Evolutionary conservation across 2,329 filamentous ascomycete genomes (phyloP), one percentile per base, ranked within the genome.

Genomic region (Pseudogymnoascus sp.): DNA sequence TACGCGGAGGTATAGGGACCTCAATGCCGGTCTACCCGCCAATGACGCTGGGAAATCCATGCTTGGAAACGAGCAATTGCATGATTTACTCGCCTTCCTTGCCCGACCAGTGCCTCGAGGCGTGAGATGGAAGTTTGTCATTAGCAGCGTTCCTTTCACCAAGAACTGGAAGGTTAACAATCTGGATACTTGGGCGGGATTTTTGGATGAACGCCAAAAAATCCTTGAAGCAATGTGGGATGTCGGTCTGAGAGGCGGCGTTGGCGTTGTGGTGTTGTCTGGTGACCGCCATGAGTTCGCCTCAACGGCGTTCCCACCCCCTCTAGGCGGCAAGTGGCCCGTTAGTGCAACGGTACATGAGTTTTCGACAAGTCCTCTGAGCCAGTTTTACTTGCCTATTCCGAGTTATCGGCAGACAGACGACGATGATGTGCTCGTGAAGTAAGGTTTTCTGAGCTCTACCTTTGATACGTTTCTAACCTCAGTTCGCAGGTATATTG

Each of bases 251-350:
- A 75, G 77, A 1, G 84, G 85, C 4, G 89, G 90, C 6, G 79
- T 89, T 5, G 90, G 93, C 24, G 87, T 98, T 6, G 82, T 96
- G 2, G 80, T 98, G 11, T 80, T 99, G 10, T 95, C 89, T 14
- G 95, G 95, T 0, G 95, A 99, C 72, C 82, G 95, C n/a, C 95
- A 99, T 72, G 95, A 99, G 75, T 98, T 98, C 74, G 95, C 90
- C 1, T 93, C 93, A 0, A 98, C 93, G 0, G 86, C 88, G 59
- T 89, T 89, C 77, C 88, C 81, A 14, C 86, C 82, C n/a, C 85
- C 81, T 66, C 79, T 68, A 61, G 81, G 78, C 66, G 84, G 85
- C 59, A 83, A 75, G 61, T 91, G 88, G 87, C 80, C 84, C 0
- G 77, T 84, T 59, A 81, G 76, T 43, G 83, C 85, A 1, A 82